Evolutionary conservation across 768 basidiomycete genomes (phyloP).

Genomic region (Suillus alpinus): DNA sequence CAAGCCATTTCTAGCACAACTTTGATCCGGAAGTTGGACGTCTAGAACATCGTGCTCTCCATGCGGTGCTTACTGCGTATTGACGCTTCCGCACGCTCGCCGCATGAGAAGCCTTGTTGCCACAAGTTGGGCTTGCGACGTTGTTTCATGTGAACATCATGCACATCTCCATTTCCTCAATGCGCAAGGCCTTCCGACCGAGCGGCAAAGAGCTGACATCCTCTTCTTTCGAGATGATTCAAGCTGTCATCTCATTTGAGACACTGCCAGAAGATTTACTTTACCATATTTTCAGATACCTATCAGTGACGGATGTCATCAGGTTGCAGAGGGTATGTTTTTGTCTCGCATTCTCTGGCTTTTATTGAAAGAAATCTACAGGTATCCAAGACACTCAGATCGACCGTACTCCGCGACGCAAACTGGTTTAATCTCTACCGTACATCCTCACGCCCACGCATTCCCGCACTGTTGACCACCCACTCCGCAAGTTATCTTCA

Average conservation of each 20-base stretch:
- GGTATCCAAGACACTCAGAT: slow-evolving; percentile 2
- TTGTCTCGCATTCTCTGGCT: not conserved
- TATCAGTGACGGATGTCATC: not conserved
- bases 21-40: slow-evolving; percentile 3
- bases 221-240: slow-evolving; percentile 4
- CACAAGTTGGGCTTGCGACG: not conserved
- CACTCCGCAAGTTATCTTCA: not conserved
- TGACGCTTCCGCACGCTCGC: not conserved
- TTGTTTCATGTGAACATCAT: slow-evolving; percentile 4
- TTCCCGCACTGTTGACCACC: slow-evolving; percentile 1
- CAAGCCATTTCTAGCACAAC: not conserved
- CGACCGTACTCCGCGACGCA: not conserved
- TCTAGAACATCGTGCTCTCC: slow-evolving; percentile 3
- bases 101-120: not conserved
- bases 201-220: not conserved
- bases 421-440: not conserved
- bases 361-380: not conserved
- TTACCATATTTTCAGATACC: not conserved
- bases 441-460: not conserved
- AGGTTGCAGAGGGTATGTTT: not conserved
- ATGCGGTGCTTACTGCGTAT: not conserved
- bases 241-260: slow-evolving; percentile 3
- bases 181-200: slow-evolving; percentile 3
- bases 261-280: not conserved
- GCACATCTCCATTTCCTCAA: slow-evolving; percentile 2